A percentile compares a stretch with the other conserved stretches of the same genome.
phyloP scores from a whole-genome alignment of 768 basidiomycete species.

The Agrocybe chaxingu region DNA sequence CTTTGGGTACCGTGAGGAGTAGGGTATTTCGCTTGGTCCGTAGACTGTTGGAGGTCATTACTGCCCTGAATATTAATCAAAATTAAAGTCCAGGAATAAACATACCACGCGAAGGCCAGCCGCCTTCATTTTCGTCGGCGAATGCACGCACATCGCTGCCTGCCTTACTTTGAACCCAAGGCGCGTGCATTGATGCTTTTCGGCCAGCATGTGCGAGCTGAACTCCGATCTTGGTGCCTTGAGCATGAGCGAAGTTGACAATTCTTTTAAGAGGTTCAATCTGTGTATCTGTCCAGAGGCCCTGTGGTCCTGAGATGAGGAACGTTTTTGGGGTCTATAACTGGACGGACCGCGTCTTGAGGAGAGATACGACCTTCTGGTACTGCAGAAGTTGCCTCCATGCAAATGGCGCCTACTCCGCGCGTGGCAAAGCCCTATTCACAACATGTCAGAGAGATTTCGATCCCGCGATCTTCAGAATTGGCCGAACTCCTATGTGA shows the following conservation, averaged over 20 bases:
- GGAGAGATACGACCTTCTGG: conserved; percentile 79
- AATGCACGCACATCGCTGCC: conserved; percentile 30
- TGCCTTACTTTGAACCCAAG: conserved; percentile 53
- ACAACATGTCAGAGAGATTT: too few species aligned
- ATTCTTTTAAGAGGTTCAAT: conserved; percentile 67
- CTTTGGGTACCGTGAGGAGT: conserved; percentile 44
- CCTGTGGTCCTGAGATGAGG: conserved; percentile 27
- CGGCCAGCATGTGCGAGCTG: conserved; percentile 75
- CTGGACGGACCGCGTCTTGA: conserved; percentile 58
- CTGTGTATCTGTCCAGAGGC: conserved; percentile 76
- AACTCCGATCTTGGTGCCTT: conserved; percentile 69
- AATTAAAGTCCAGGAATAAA: background rate
- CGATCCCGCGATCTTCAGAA: too few species aligned
- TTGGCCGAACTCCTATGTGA: conserved; percentile 54
- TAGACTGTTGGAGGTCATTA: conserved; percentile 39
- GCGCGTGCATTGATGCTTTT: conserved; percentile 69
- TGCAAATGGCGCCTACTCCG: conserved; percentile 64
- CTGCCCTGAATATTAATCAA: background rate
- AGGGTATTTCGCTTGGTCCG: conserved; percentile 59
- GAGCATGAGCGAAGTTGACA: conserved; percentile 69
- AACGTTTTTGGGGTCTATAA: background rate
- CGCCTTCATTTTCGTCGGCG: conserved; percentile 49
- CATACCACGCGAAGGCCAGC: conserved; percentile 68
- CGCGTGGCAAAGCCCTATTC: conserved; percentile 60
- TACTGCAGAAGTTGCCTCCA: conserved; percentile 74